phyloP scores from a whole-genome alignment of 495 filamentous ascomycete species.

The Daldinia decipiens region DNA sequence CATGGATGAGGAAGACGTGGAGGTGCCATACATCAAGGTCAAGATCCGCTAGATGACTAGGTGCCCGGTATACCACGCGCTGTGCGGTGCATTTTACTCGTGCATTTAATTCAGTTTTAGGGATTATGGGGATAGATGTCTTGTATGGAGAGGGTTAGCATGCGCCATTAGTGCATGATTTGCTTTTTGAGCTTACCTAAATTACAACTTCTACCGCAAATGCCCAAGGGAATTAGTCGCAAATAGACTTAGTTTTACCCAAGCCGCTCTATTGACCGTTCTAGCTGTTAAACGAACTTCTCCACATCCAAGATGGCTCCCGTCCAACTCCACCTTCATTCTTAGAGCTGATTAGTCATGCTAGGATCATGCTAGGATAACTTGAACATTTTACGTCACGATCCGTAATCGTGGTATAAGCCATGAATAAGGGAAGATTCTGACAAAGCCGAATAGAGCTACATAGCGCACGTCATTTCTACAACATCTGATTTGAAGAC shows the following conservation, averaged over 20 bases:
- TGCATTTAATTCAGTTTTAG: constrained; percentile 14
- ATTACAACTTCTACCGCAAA: constrained; percentile 10
- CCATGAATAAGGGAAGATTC: constrained; percentile 7
- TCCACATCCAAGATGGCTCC: not conserved
- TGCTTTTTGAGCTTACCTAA: constrained; percentile 19
- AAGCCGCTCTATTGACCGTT: not conserved
- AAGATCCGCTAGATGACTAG: constrained; percentile 58
- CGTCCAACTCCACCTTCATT: not conserved
- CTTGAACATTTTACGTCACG: constrained; percentile 36
- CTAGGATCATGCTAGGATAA: constrained; percentile 2
- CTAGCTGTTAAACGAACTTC: not conserved
- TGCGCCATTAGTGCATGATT: constrained; percentile 7
- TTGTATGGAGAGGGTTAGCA: constrained; percentile 27
- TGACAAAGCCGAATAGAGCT: constrained; percentile 33
- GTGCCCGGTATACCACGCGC: not conserved
- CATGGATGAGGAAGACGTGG: constrained; percentile 89
- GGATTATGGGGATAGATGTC: constrained; percentile 27
- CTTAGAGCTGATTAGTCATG: constrained; percentile 17
- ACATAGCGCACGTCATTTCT: constrained; percentile 28
- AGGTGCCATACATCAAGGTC: constrained; percentile 97
- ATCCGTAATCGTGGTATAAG: constrained; percentile 41
- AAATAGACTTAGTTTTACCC: constrained; percentile 31
- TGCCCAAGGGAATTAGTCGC: constrained; percentile 20
- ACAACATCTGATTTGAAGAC: constrained; percentile 18
- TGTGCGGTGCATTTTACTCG: constrained; percentile 2